Conservation (phyloP, 148 eudicot genomes). For the Heliosperma pusillum region DNA sequence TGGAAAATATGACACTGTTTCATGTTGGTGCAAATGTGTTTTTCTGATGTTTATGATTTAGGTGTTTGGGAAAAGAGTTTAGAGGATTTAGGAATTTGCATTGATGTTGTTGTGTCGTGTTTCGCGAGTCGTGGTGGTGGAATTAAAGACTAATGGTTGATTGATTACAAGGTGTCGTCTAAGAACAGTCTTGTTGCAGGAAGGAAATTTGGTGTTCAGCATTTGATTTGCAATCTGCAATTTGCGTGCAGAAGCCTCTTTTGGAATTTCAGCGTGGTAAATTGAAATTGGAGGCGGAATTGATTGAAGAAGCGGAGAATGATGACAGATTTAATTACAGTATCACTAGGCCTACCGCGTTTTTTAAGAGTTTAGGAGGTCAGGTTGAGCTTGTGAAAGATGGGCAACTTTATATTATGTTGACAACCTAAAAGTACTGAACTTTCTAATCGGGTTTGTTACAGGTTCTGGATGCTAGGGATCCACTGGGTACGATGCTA, state of each 20-base stretch:
- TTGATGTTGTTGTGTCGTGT: conserved; percentile 94
- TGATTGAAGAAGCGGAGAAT: conserved; percentile 66
- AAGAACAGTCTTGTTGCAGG: no score
- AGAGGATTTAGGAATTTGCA: conserved; percentile 42
- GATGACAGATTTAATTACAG: no score
- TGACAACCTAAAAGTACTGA: no score
- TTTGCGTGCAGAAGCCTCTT: no score
- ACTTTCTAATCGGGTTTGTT: neutral
- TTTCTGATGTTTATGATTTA: conserved; percentile 80
- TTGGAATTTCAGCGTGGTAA: conserved; percentile 87
- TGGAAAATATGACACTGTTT: conserved; percentile 64
- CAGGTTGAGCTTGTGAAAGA: no score
- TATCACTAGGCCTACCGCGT: no score
- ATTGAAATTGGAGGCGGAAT: conserved; percentile 81
- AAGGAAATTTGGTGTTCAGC: conserved; percentile 62
- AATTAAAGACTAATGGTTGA: conserved; percentile 75
- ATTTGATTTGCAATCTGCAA: conserved; percentile 90
- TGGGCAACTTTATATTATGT: no score
- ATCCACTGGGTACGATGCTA: conserved; percentile 96
- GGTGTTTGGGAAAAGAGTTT: conserved; percentile 52
- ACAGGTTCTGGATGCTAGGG: conserved; percentile 95
- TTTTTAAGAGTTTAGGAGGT: no score
- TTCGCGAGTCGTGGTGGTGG: conserved; percentile 86
- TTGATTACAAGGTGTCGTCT: conserved; percentile 82
- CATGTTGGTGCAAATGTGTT: conserved; percentile 66